Conservation (phyloP, 345 rosid species). For the Pseudoturritis turrita region DNA sequence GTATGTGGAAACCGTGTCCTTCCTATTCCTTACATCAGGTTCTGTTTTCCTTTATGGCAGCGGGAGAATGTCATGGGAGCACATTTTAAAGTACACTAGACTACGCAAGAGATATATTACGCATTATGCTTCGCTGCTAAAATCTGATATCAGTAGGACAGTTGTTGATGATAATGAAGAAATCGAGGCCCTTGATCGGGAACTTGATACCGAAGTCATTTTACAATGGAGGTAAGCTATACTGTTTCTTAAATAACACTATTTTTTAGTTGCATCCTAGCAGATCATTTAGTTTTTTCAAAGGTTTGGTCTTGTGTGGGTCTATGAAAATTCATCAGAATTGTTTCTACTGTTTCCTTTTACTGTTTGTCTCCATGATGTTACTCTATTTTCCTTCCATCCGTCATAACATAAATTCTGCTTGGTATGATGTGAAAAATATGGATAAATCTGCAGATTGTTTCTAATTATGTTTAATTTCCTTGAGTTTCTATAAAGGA, state of each 20-base stretch:
- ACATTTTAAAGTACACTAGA: slow-evolving; percentile 63
- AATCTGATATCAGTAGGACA: slow-evolving; percentile 58
- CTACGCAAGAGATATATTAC: slow-evolving; percentile 87
- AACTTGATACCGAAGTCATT: slow-evolving; percentile 83
- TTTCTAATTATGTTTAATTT: slow-evolving; percentile 1
- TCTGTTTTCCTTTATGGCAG: slow-evolving; percentile 53
- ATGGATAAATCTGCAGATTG: not conserved
- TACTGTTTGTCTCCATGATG: not conserved
- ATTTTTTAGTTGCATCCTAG: not conserved
- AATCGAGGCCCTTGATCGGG: slow-evolving; percentile 77
- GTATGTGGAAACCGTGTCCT: slow-evolving; percentile 3
- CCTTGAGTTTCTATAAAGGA: slow-evolving; percentile 45
- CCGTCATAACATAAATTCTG: not conserved
- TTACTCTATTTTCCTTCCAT: slow-evolving; percentile 10
- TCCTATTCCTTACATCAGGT: not conserved
- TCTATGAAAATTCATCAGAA: slow-evolving; percentile 4
- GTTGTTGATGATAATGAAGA: slow-evolving; percentile 76
- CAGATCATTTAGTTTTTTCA: not conserved
- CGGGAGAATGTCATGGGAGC: slow-evolving; percentile 94
- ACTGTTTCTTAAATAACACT: slow-evolving; percentile 1
- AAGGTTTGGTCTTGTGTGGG: not conserved
- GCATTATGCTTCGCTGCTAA: slow-evolving; percentile 80
- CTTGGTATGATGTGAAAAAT: not conserved
- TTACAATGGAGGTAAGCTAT: slow-evolving; percentile 87
- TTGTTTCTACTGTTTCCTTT: not conserved